phyloP scores from a whole-genome alignment of 148 eudicot genomes.

The Chenopodium album region DNA sequence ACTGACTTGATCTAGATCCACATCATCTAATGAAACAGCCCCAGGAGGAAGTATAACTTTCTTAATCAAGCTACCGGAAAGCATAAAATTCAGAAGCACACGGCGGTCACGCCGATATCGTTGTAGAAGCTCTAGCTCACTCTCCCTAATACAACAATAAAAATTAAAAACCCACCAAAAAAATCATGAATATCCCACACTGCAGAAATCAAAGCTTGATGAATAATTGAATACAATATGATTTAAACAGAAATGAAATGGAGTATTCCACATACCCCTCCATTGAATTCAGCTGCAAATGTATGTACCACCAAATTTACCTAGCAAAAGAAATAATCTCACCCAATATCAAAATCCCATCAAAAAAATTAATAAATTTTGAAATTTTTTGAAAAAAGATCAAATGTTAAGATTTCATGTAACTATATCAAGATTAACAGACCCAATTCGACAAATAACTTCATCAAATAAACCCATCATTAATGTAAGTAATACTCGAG shows the following conservation, averaged over 20 bases:
- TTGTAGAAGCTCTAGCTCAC: conserved; percentile 68
- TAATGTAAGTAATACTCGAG: neutral
- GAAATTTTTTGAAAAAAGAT: too few relatives aligned
- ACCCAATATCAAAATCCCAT: neutral
- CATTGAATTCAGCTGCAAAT: conserved; percentile 21
- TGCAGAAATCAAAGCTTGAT: neutral
- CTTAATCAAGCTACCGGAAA: conserved; percentile 90
- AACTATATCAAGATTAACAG: neutral
- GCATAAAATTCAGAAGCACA: conserved; percentile 74
- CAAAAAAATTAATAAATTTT: too few relatives aligned
- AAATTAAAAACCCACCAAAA: neutral
- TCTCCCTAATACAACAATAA: conserved; percentile 49
- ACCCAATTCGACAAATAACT: neutral
- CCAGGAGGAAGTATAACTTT: conserved; percentile 98
- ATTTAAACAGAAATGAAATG: too few relatives aligned
- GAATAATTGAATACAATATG: neutral
- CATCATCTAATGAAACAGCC: conserved; percentile 96
- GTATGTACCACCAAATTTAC: conserved; percentile 6
- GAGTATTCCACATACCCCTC: conserved; percentile 29
- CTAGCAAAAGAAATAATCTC: neutral
- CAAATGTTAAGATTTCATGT: neutral
- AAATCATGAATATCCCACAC: neutral
- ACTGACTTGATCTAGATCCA: conserved; percentile 99
- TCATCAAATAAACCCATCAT: neutral
- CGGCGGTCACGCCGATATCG: conserved; percentile 88